Base-by-base conservation (phyloP, 768 basidiomycete species). In the Cystofilobasidium ferigula region DNA sequence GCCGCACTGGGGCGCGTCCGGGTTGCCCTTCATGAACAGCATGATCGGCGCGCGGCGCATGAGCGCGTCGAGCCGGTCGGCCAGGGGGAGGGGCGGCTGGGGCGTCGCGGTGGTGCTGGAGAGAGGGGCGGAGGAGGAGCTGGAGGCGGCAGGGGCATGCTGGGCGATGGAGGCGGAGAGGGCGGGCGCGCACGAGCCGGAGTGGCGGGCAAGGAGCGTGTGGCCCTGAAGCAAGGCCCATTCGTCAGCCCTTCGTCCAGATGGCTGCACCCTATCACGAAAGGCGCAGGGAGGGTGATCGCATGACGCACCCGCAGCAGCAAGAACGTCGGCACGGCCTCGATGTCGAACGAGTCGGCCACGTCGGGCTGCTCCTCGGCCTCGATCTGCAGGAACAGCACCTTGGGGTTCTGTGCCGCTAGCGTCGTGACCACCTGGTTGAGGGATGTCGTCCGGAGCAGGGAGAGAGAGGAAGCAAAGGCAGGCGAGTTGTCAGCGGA, bases 21-120 rank as follows among this genome's bases (percentile, higher is more conserved):
- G 90, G 20, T 87, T 90, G 13, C 95, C 95, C 75, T 99, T 99
- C 94, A 99, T 98, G 79, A 99, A 98, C 64, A 93, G 72, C 32
- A 94, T 85, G 14, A 92, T 84, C 26, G 67, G 80, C 79, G 76
- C 82, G 76, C 88, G 83, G 68, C 81, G 82, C 91, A 97, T 94
- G 64, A 99, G 77, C 53, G 68, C 69, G 20, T 76, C 79, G 72
- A 93, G 82, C 58, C 91, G 81, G 48, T 76, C 73, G 20, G 81
- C 79, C 26, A 94, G 81, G 0, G 84, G 81, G 75, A 89, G 54
- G 9, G 67, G 53, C 16, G 67, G 57, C 42, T 62, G 35, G n/a
- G 67, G 67, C 12, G 56, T 35, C 18, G 36, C 63, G 64, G 43
- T 69, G 61, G 42, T 67, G 30, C 13, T 65, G 64, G 10, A 72